Conservation (phyloP, 1,284 basidiomycete species). For the Apiotrichum siamense region DNA sequence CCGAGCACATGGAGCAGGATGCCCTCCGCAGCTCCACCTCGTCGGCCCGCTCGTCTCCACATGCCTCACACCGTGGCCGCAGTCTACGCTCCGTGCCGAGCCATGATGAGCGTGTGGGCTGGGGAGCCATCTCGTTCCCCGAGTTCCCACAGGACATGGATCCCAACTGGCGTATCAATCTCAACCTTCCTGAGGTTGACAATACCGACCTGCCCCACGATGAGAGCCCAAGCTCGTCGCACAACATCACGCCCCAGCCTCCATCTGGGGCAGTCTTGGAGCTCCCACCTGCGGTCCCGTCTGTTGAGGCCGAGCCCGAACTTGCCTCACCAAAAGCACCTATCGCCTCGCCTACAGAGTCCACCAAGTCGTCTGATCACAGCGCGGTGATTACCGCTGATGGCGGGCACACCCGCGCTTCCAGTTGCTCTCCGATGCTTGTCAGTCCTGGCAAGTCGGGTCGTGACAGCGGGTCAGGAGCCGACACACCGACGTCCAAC, state of each 20-base stretch:
- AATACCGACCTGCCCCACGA: background rate
- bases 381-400: background rate
- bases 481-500: conserved; percentile 2
- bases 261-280: background rate
- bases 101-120: conserved; percentile 14
- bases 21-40: background rate
- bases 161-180: background rate
- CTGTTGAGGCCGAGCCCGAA: background rate
- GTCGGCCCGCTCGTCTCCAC: background rate
- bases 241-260: background rate
- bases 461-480: background rate
- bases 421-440: background rate
- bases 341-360: background rate
- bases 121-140: conserved; percentile 27
- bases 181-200: background rate
- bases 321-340: too few relatives aligned
- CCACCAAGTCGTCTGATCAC: background rate
- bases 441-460: background rate
- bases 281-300: background rate
- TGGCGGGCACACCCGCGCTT: background rate
- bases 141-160: conserved; percentile 16
- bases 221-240: background rate
- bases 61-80: background rate
- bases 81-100: background rate
- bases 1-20: conserved; percentile 5